Evolutionary conservation across 768 basidiomycete genomes (phyloP).

Genomic region (Lactarius hengduanensis): DNA sequence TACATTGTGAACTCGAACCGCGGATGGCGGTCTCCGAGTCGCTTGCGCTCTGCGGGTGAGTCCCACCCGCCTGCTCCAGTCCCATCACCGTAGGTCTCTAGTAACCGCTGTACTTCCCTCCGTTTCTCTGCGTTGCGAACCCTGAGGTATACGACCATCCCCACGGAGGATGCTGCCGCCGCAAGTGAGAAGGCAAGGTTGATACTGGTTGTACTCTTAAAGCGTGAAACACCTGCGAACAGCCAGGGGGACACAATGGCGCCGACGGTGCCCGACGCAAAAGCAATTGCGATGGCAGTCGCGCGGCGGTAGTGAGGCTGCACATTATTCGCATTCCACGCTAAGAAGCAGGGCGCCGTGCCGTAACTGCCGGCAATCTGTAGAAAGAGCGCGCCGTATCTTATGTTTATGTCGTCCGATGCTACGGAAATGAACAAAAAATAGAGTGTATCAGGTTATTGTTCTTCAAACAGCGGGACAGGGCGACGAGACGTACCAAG

Average conservation of each 20-base stretch:
- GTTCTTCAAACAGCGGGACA: not conserved
- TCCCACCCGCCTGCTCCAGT: not conserved
- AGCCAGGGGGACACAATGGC: not conserved
- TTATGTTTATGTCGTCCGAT: not conserved
- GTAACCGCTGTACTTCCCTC: no score
- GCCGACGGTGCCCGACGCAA: not conserved
- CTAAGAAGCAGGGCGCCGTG: not conserved
- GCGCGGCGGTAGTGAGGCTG: constrained; percentile 2
- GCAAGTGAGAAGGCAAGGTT: not conserved
- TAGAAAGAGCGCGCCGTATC: not conserved
- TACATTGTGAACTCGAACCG: no score
- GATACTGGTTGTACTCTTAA: not conserved
- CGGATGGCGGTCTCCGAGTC: not conserved
- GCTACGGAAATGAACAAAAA: not conserved
- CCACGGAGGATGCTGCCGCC: no score
- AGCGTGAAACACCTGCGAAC: not conserved
- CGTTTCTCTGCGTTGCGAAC: no score
- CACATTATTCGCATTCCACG: not conserved
- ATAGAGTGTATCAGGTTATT: not conserved
- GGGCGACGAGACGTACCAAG: constrained; percentile 4
- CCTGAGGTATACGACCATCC: no score
- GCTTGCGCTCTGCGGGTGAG: not conserved
- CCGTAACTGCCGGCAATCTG: not conserved
- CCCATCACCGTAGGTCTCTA: not conserved
- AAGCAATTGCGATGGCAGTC: not conserved